phyloP scores from a whole-genome alignment of 1,139 yeast genomes.

The Protomyces lactucae-debilis region DNA sequence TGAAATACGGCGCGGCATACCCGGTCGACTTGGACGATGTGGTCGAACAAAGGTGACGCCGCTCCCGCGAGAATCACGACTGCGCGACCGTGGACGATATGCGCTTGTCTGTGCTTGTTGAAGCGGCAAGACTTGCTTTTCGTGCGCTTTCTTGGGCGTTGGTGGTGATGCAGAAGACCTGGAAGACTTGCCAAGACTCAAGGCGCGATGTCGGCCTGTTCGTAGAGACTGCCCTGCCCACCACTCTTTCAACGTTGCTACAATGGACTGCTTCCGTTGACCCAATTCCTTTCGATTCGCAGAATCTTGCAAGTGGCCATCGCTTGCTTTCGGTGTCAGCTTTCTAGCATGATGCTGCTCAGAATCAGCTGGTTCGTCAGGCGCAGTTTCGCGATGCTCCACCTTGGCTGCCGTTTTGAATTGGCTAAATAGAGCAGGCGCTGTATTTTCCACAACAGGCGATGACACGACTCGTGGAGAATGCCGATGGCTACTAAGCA shows the following conservation, averaged over 20 bases:
- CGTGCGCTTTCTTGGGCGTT: not conserved
- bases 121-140: not conserved
- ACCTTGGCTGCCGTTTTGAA: not conserved
- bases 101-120: not conserved
- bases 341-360: not conserved
- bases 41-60: not conserved
- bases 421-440: not conserved
- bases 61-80: not conserved
- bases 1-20: not conserved
- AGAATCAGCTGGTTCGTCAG: not conserved
- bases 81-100: not conserved
- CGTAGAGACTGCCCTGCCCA: slow-evolving; percentile 15
- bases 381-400: not conserved
- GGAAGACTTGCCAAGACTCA: not conserved
- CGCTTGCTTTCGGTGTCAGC: not conserved
- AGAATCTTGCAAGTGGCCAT: not conserved
- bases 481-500: not conserved
- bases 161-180: not conserved
- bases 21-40: not conserved
- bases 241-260: slow-evolving; percentile 15
- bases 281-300: slow-evolving; percentile 10
- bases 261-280: slow-evolving; percentile 8
- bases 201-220: not conserved
- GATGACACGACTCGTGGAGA: not conserved
- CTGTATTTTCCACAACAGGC: not conserved